Evolutionary conservation across 1,139 yeast genomes (phyloP).

Genomic region (Kodamaea sp.): DNA sequence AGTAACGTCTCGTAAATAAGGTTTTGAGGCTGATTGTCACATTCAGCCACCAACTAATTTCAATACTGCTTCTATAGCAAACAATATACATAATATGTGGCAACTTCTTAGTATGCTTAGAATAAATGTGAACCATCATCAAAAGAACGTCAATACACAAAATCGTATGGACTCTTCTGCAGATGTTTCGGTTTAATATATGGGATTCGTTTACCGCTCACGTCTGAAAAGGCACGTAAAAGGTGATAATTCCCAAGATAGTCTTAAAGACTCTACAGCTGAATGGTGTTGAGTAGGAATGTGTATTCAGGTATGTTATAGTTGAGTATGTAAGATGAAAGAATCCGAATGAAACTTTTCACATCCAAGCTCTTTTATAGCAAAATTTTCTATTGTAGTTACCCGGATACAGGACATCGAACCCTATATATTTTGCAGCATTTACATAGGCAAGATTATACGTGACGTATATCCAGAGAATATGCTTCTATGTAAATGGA

Average conservation of each 20-base stretch:
- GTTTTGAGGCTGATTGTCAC: too few relatives aligned
- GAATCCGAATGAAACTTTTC: too few relatives aligned
- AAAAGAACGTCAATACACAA: slow-evolving; percentile 35
- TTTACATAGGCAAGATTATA: not conserved
- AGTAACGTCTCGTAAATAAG: too few relatives aligned
- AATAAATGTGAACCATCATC: slow-evolving; percentile 40
- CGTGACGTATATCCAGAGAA: too few relatives aligned
- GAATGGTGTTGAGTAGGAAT: not conserved
- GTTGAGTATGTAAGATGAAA: not conserved
- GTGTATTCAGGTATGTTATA: slow-evolving; percentile 1
- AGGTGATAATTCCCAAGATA: slow-evolving; percentile 51
- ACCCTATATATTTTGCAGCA: slow-evolving; percentile 3
- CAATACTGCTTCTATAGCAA: too few relatives aligned
- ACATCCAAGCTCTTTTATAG: slow-evolving; percentile 1
- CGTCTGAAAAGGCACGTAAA: slow-evolving; percentile 42
- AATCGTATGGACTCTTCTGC: slow-evolving; percentile 41
- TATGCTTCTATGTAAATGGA: too few relatives aligned
- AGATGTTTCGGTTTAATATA: slow-evolving; percentile 32
- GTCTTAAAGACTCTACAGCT: slow-evolving; percentile 5
- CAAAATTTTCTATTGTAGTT: slow-evolving; percentile 1
- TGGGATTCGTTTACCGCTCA: slow-evolving; percentile 53
- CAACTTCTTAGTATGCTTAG: too few relatives aligned
- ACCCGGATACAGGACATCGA: slow-evolving; percentile 10
- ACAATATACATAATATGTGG: too few relatives aligned
- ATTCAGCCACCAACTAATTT: too few relatives aligned